Percentiles rank a stretch among this genome's conserved stretches.
Conservation (phyloP, 2,329 filamentous ascomycete genomes). For the Verticillium zaregamsianum region DNA sequence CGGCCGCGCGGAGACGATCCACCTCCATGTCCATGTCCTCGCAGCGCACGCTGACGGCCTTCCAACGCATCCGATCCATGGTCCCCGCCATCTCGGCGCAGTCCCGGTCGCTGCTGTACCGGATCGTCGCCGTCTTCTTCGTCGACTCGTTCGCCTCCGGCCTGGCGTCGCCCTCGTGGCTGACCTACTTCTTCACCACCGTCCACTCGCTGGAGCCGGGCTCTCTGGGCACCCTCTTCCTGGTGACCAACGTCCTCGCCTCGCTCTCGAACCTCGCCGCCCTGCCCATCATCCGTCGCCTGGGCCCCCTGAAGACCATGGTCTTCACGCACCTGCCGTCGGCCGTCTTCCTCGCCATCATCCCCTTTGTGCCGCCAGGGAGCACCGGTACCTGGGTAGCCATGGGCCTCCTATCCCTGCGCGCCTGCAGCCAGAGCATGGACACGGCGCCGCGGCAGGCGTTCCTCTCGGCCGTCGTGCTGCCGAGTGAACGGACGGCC, state of each 20-base stretch:
- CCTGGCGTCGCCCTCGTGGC: constrained; percentile 60
- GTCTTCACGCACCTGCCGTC: constrained; percentile 71
- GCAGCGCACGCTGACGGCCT: constrained; percentile 38
- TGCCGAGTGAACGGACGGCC: constrained; percentile 62
- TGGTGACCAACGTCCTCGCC: constrained; percentile 46
- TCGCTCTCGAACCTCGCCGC: constrained; percentile 49
- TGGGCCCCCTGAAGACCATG: constrained; percentile 70
- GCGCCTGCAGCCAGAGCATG: constrained; percentile 63
- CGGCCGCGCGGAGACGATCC: neutral
- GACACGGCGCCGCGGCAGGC: constrained; percentile 66
- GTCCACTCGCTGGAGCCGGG: constrained; percentile 44
- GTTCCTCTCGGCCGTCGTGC: constrained; percentile 63
- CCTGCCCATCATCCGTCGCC: constrained; percentile 47
- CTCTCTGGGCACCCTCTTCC: constrained; percentile 50
- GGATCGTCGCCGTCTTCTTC: constrained; percentile 44
- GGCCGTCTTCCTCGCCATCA: constrained; percentile 58
- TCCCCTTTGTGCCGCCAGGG: constrained; percentile 45
- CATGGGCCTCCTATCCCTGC: constrained; percentile 56
- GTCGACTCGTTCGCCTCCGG: constrained; percentile 57
- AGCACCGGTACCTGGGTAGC: constrained; percentile 43
- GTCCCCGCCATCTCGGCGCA: constrained; percentile 51
- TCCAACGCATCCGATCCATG: constrained; percentile 43
- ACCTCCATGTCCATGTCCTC: neutral
- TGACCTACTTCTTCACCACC: constrained; percentile 51
- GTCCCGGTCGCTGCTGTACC: constrained; percentile 56